Evolutionary conservation across 2,329 filamentous ascomycete genomes (phyloP), one percentile per base, ranked within the genome.

Genomic region (Phoma sp.): DNA sequence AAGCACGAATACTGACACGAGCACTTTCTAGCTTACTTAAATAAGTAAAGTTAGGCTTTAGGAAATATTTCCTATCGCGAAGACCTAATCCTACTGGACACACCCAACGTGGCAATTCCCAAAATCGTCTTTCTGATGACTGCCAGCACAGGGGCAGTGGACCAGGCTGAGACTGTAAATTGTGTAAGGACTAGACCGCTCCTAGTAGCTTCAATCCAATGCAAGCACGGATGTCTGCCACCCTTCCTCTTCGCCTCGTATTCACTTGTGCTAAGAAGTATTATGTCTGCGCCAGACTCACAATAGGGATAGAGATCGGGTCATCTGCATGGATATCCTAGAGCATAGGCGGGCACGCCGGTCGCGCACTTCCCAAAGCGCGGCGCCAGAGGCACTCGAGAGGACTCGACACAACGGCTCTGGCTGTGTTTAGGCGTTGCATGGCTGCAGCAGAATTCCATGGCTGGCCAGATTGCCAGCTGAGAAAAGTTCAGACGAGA

Each of bases 261-360:
- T 33, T n/a, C 32, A 33, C 32, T 33, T 5, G 32, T 9, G 10
- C 13, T 11, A 4, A 33, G 4, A 33, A 9, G 2, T n/a, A 2
- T 13, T n/a, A n/a, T 33, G 13, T 33, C 32, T 33, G 32, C 32
- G 13, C 32, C 32, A 33, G 9, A 33, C 32, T 13, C 13, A 11
- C 32, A 33, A 33, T 33, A 33, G 32, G 32, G 4, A 33, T 33
- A n/a, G 32, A n/a, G 13, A 2, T 13, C 32, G 10, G 7, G 4
- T 9, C 10, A 33, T 33, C 32, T 5, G 10, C 6, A 33, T 9
- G 32, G 7, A 13, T 33, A 5, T 13, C 7, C 9, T 7, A 42
- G 29, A 10, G 29, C 30, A 42, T n/a, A 29, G 24, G 23, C 47
- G 47, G 40, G 40, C 35, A 45, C 47, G 36, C 41, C 47, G 47